Base-by-base conservation (phyloP, 805 yeast genomes). In the Zygosaccharomyces bailii region DNA sequence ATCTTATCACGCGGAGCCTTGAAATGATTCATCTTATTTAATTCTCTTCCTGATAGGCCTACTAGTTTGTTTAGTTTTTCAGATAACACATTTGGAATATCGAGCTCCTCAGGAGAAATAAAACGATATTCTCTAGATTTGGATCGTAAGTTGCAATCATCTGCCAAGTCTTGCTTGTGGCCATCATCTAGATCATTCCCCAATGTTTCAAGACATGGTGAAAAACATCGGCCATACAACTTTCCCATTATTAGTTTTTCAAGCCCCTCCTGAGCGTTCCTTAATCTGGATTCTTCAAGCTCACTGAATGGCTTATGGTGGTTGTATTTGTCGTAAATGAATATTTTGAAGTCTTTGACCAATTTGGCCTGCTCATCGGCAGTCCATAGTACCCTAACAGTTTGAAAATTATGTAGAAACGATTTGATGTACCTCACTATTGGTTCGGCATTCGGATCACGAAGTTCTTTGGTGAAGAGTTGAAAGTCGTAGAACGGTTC, bases 1-100 rank as follows among this genome's bases (percentile, higher is more conserved):
- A 88, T 80, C 59, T 93, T 93, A 60, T 95, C 99, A 42, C 99
- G 72, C 11, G 99, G 99, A 0, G 98, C 91, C 54, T 95, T 78
- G 62, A 84, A 95, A 42, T 78, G 74, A 63, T 85, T 84, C 57
- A 93, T 81, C 55, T 88, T 88, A 50, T 73, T 70, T 39, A 93
- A 71, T 64, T 93, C 98, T 9, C 70, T 71, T 1, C 82, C 75
- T 0, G 97, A 93, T 45, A 84, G 72, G 54, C 62, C 72, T 54
- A 80, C 75, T 63, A 80, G 90, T 18, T 74, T 72, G 17, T 72
- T 68, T 3, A 79, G 71, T 39, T 68, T 64, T 16, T 74, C 67
- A 17, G 79, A 66, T 56, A 75, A 67, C 52, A 74, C 60, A 29
- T 69, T 69, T 14, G 77, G 75, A n/a, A 91, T 74, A 58, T 95